These are phyloP conservation scores for Aureobasidium sp. DNA, from an alignment of 2,329 filamentous ascomycete species.

Conservation along the genomic window DNA sequence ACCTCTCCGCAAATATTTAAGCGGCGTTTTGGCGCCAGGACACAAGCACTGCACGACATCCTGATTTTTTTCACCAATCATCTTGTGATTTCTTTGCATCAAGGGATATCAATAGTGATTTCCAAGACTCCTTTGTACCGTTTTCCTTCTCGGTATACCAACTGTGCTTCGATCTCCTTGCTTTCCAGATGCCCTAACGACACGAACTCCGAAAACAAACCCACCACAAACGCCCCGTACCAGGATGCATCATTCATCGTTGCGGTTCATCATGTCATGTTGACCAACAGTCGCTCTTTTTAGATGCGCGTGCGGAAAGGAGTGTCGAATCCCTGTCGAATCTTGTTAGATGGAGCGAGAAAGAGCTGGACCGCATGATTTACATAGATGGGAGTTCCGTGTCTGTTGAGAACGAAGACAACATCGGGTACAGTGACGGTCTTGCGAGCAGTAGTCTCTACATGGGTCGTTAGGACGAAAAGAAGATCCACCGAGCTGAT, in stretches of 20 bases:
- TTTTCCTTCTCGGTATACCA: neutral
- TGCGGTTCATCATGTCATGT: neutral
- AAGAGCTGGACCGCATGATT: neutral
- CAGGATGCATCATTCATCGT: neutral
- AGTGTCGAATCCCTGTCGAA: conserved; percentile 43
- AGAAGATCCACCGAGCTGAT: neutral
- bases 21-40: neutral
- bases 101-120: neutral
- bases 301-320: neutral
- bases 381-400: conserved; percentile 47
- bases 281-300: too few relatives aligned
- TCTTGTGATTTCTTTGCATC: neutral
- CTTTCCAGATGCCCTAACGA: neutral
- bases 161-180: neutral
- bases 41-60: conserved; percentile 8
- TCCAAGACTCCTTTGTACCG: neutral
- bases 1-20: neutral
- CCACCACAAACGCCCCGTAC: neutral
- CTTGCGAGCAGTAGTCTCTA: conserved; percentile 37
- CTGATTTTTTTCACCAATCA: neutral
- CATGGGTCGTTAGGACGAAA: neutral
- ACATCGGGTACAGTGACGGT: conserved; percentile 59
- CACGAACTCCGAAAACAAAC: neutral
- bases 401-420: conserved; percentile 48
- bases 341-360: neutral